Evolutionary conservation across 1,284 basidiomycete species (phyloP).

Genomic region (Tremellales sp.): DNA sequence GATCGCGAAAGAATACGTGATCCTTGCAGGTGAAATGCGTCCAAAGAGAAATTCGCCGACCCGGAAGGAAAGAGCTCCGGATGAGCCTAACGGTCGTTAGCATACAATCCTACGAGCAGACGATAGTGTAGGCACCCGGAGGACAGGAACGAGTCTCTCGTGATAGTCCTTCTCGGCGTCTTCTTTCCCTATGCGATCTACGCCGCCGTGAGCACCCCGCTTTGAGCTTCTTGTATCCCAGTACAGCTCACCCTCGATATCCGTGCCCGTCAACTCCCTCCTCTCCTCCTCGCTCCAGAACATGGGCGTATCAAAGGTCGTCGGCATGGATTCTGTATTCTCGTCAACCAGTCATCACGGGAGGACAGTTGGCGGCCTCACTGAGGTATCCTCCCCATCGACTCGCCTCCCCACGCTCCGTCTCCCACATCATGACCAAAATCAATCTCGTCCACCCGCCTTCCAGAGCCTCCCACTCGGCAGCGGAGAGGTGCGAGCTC

Average conservation of each 20-base stretch:
- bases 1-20: conserved; percentile 83
- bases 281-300: conserved; percentile 81
- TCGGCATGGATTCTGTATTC: conserved; percentile 58
- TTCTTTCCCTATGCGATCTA: conserved; percentile 80
- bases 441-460: conserved; percentile 84
- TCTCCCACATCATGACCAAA: conserved; percentile 93
- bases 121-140: conserved; percentile 54
- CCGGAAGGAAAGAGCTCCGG: conserved; percentile 65
- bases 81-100: conserved; percentile 53
- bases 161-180: conserved; percentile 76
- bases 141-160: conserved; percentile 61
- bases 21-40: conserved; percentile 84
- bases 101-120: not conserved
- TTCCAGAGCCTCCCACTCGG: conserved; percentile 63
- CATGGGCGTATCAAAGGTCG: conserved; percentile 84
- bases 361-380: conserved; percentile 43
- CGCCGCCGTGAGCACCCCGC: conserved; percentile 4
- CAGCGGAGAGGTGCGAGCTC: conserved; percentile 52
- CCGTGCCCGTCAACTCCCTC: conserved; percentile 73
- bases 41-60: conserved; percentile 61
- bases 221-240: not conserved
- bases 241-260: conserved; percentile 69
- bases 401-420: conserved; percentile 57
- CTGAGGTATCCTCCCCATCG: conserved; percentile 68
- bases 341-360: conserved; percentile 2